phyloP scores from a whole-genome alignment of 371 early-diverging fungal species.

The Mucor piriformis region DNA sequence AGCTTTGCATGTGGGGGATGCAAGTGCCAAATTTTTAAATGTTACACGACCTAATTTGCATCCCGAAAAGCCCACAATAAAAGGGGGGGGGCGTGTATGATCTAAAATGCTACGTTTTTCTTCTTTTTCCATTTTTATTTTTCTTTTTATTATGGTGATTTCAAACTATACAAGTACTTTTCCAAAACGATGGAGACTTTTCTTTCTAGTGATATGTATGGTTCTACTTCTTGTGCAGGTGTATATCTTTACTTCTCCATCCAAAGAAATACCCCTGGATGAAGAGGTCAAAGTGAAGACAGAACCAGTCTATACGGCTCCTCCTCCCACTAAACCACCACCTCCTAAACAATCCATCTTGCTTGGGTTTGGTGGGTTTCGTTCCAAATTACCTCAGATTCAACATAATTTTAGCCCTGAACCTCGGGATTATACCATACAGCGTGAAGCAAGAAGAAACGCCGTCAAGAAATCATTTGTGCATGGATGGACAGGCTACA shows the following conservation, averaged over 20 bases:
- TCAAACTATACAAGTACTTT: slow-evolving; percentile 7
- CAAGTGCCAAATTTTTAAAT: background rate
- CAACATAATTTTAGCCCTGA: slow-evolving; percentile 28
- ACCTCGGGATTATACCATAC: slow-evolving; percentile 16
- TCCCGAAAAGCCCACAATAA: background rate
- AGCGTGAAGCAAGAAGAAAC: slow-evolving; percentile 20
- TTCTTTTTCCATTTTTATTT: background rate
- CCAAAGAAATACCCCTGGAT: background rate
- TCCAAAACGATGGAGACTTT: slow-evolving; percentile 14
- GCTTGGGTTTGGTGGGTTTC: slow-evolving; percentile 20
- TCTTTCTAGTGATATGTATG: slow-evolving; percentile 4
- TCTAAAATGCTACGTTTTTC: no score
- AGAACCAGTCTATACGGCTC: background rate
- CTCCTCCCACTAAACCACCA: background rate
- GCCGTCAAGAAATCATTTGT: slow-evolving; percentile 32
- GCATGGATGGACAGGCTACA: slow-evolving; percentile 80
- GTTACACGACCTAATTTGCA: background rate
- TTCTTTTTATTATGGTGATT: background rate
- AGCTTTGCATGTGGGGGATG: no score
- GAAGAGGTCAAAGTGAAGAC: background rate
- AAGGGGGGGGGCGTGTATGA: no score
- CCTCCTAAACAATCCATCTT: slow-evolving; percentile 16
- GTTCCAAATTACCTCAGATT: slow-evolving; percentile 22
- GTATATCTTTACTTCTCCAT: background rate
- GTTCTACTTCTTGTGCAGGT: slow-evolving; percentile 7